Evolutionary conservation across 192 early-diverging fungal genomes (phyloP).

Genomic region (Linnemannia schmuckeri): DNA sequence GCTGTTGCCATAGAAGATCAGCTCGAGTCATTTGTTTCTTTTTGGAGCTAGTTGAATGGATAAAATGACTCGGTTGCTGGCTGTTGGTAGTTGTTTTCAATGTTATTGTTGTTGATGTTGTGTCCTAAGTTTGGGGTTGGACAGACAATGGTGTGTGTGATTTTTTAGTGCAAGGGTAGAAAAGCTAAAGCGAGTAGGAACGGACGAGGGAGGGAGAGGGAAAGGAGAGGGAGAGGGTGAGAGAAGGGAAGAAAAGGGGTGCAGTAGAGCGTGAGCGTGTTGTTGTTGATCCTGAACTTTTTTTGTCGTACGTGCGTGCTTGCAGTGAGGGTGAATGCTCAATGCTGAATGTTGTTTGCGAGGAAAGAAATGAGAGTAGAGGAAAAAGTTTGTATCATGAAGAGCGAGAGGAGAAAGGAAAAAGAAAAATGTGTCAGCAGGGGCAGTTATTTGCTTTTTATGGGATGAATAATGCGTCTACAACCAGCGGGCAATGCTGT

Average conservation of each 20-base stretch:
- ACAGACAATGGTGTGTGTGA: neutral
- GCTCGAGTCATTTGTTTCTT: constrained; percentile 34
- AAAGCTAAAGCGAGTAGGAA: neutral
- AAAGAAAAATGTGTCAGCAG: constrained; percentile 4
- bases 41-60: neutral
- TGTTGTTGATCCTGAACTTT: neutral
- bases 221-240: neutral
- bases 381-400: neutral
- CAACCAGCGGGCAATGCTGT: neutral
- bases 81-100: neutral
- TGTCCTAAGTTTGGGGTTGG: constrained; percentile 1
- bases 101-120: constrained; percentile 9
- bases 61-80: neutral
- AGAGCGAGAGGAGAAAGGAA: neutral
- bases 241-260: neutral
- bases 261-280: neutral
- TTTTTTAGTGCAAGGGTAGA: constrained; percentile 2
- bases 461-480: neutral
- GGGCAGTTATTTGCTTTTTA: neutral
- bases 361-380: neutral
- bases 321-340: neutral
- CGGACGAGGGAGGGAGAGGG: neutral
- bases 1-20: constrained; percentile 42
- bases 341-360: neutral
- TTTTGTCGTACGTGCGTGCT: neutral